Evolutionary conservation across 2,329 filamentous ascomycete genomes (phyloP).

Genomic region (Verticillium longisporum): DNA sequence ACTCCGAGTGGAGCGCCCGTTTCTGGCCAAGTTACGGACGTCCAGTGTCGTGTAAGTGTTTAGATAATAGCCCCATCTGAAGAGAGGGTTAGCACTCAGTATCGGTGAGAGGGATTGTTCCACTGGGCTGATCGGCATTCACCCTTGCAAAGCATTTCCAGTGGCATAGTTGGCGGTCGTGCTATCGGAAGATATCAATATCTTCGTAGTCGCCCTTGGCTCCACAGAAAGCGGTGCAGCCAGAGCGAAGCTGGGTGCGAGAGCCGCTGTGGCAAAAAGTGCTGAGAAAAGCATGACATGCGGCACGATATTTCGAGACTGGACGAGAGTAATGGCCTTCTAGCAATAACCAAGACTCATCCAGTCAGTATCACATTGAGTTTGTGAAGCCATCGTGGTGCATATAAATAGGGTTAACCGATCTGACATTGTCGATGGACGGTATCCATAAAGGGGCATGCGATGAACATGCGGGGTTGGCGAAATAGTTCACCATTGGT

Average conservation of each 20-base stretch:
- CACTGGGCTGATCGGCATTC: not conserved
- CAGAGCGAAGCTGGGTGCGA: not conserved
- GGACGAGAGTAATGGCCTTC: too few species aligned
- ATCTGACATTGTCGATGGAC: too few species aligned
- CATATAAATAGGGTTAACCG: too few species aligned
- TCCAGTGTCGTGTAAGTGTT: conserved; percentile 4
- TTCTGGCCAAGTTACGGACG: conserved; percentile 11
- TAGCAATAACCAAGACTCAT: too few species aligned
- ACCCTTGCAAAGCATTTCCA: not conserved
- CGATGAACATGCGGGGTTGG: not conserved
- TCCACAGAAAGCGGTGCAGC: not conserved
- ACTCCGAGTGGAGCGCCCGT: conserved; percentile 11
- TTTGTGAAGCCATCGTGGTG: too few species aligned
- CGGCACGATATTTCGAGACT: too few species aligned
- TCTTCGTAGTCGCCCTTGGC: not conserved
- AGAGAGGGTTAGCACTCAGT: too few species aligned
- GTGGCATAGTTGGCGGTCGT: conserved; percentile 1
- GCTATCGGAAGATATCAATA: conserved; percentile 1
- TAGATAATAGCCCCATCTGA: conserved; percentile 12
- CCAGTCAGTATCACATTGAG: too few species aligned
- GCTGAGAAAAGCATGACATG: not conserved
- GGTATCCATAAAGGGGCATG: not conserved
- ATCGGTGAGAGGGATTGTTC: too few species aligned
- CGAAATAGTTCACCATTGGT: not conserved
- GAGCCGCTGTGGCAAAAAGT: not conserved